Conservation (phyloP, 2,329 filamentous ascomycete species). For the Tolypocladium sp. region DNA sequence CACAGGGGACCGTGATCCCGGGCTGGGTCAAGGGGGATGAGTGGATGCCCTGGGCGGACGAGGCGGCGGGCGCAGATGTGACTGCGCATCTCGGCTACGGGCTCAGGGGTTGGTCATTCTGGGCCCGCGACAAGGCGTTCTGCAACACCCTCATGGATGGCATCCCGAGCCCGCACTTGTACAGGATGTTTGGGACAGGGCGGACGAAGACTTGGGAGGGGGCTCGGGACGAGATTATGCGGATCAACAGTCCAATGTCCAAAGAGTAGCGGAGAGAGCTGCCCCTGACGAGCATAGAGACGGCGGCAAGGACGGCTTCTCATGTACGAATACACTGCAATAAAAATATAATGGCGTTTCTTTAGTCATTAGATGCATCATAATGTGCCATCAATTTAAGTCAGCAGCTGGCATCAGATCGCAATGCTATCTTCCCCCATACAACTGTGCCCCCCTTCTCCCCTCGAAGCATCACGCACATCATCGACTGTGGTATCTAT, state of each 20-base stretch:
- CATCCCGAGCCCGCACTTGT: conserved; percentile 29
- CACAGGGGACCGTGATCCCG: conserved; percentile 13
- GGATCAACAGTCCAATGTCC: not conserved
- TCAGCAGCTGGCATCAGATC: not conserved
- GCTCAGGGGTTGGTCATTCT: conserved; percentile 29
- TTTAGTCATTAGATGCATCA: not conserved
- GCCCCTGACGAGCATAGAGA: not conserved
- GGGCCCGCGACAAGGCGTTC: conserved; percentile 26
- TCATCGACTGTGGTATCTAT: not conserved
- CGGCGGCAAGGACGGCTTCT: not conserved
- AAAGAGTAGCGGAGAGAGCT: not conserved
- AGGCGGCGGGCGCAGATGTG: conserved; percentile 31
- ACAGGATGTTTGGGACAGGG: conserved; percentile 28
- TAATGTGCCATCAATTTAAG: not conserved
- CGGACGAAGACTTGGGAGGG: conserved; percentile 29
- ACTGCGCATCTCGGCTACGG: conserved; percentile 30
- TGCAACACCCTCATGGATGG: conserved; percentile 28
- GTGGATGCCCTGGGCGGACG: conserved; percentile 30
- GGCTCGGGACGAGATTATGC: conserved; percentile 22
- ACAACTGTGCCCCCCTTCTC: not conserved
- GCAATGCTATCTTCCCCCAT: not conserved
- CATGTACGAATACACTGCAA: not conserved
- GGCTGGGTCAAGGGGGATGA: conserved; percentile 20
- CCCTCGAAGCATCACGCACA: not conserved
- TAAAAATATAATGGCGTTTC: not conserved